These are phyloP conservation scores for Penicillium angulare DNA, from an alignment of 495 filamentous ascomycete genomes.

Conservation along the genomic window DNA sequence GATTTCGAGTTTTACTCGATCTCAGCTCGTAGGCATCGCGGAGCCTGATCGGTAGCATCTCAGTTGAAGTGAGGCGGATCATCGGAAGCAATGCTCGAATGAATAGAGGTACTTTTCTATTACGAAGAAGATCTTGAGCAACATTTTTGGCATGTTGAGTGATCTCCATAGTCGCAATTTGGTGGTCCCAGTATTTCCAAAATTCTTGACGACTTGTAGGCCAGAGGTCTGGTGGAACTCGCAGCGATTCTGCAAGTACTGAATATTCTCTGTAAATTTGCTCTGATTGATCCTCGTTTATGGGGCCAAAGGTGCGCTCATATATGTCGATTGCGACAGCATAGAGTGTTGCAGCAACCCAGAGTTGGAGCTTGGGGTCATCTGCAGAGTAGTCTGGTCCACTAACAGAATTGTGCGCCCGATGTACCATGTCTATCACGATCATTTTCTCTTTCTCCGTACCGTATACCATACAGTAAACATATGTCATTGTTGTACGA, in stretches of 20 bases:
- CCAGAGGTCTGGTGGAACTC: constrained; percentile 37
- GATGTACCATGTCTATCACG: constrained; percentile 37
- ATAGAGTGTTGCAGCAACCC: constrained; percentile 44
- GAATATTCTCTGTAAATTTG: constrained; percentile 37
- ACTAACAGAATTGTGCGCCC: constrained; percentile 31
- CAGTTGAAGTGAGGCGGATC: constrained; percentile 30
- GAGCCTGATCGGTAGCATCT: constrained; percentile 28
- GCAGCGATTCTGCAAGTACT: constrained; percentile 33
- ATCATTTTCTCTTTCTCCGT: constrained; percentile 30
- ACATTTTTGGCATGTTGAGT: constrained; percentile 32
- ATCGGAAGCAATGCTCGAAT: constrained; percentile 25
- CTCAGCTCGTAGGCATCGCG: constrained; percentile 31
- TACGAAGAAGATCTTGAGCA: constrained; percentile 31
- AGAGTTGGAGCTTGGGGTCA: constrained; percentile 37
- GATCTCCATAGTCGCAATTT: constrained; percentile 29
- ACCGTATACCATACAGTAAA: constrained; percentile 44
- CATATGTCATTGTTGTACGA: constrained; percentile 42
- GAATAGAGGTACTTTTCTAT: constrained; percentile 18
- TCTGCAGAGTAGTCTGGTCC: constrained; percentile 33
- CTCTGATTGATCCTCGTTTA: constrained; percentile 23
- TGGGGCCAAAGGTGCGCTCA: constrained; percentile 31
- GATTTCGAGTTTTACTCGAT: constrained; percentile 8
- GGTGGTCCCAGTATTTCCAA: constrained; percentile 42
- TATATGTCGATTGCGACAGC: constrained; percentile 34
- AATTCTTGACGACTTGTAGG: constrained; percentile 32